phyloP scores from a whole-genome alignment of 352 stramenopile species.

The Globisporangium perplexum region DNA sequence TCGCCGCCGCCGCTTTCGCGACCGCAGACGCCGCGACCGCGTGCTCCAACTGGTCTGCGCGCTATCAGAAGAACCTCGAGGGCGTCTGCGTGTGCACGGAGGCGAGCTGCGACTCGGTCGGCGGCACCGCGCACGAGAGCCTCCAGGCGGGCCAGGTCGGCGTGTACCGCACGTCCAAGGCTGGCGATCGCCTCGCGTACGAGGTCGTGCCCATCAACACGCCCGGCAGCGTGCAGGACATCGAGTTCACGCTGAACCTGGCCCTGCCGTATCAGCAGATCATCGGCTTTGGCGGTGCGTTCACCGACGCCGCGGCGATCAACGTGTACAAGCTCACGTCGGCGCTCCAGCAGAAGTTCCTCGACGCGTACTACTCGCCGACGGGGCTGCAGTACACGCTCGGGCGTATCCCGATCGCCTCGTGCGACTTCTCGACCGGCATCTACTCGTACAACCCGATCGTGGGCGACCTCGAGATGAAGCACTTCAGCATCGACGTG shows the following conservation, averaged over 20 bases:
- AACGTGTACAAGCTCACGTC: slow-evolving; percentile 65
- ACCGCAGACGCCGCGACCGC: neutral
- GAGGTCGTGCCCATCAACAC: slow-evolving; percentile 44
- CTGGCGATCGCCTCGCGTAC: slow-evolving; percentile 40
- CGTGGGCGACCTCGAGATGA: slow-evolving; percentile 70
- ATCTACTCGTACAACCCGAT: slow-evolving; percentile 87
- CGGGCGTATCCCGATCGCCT: slow-evolving; percentile 79
- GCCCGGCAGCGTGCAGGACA: slow-evolving; percentile 15
- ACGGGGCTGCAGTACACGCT: slow-evolving; percentile 79
- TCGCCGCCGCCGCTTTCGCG: neutral
- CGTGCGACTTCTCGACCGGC: slow-evolving; percentile 79
- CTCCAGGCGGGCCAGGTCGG: slow-evolving; percentile 23
- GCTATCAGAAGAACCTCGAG: slow-evolving; percentile 33
- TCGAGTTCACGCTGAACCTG: slow-evolving; percentile 24
- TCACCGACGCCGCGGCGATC: slow-evolving; percentile 82
- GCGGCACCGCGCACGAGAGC: slow-evolving; percentile 20
- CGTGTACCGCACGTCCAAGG: slow-evolving; percentile 47
- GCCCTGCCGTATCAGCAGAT: slow-evolving; percentile 67
- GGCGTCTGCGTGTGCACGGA: slow-evolving; percentile 55
- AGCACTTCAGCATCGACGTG: slow-evolving; percentile 80
- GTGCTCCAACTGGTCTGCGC: slow-evolving; percentile 26
- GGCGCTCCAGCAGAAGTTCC: slow-evolving; percentile 50
- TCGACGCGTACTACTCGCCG: slow-evolving; percentile 81
- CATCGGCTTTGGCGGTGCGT: slow-evolving; percentile 85
- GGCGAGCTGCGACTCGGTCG: slow-evolving; percentile 27